Percentiles rank a stretch among this genome's conserved stretches.
These are phyloP conservation scores for Teunomyces gatunensis DNA, from an alignment of 805 yeast species.

Conservation along the genomic window DNA sequence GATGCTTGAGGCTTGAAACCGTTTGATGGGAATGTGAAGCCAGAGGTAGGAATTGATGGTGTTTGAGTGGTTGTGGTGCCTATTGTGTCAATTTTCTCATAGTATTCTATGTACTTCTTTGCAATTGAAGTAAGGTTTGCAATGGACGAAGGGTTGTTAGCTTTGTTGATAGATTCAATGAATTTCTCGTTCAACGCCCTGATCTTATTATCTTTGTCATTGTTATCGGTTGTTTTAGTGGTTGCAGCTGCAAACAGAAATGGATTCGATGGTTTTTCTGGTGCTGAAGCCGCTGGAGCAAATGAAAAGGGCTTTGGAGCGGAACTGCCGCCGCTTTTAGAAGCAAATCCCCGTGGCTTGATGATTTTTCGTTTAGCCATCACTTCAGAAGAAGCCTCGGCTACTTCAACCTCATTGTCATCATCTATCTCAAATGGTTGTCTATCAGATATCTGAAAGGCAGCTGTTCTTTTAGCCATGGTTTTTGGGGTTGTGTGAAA, in stretches of 20 bases:
- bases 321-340: neutral
- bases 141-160: constrained; percentile 43
- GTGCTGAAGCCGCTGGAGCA: neutral
- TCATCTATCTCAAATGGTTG: constrained; percentile 37
- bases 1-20: neutral
- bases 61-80: constrained; percentile 3
- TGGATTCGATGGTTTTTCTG: neutral
- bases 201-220: constrained; percentile 45
- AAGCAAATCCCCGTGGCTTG: constrained; percentile 35
- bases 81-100: constrained; percentile 30
- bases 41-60: neutral
- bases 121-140: constrained; percentile 56
- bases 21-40: constrained; percentile 1
- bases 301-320: constrained; percentile 1
- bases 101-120: constrained; percentile 57
- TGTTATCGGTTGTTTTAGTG: neutral
- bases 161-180: constrained; percentile 43
- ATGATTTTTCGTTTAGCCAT: constrained; percentile 71
- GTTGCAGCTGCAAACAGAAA: constrained; percentile 3
- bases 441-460: constrained; percentile 61
- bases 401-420: constrained; percentile 23
- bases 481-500: neutral
- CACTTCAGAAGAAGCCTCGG: constrained; percentile 57
- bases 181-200: constrained; percentile 68
- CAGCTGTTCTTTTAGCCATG: constrained; percentile 71